Conservation (phyloP, 2,329 filamentous ascomycete genomes). For the Samsoniella hepiali region DNA sequence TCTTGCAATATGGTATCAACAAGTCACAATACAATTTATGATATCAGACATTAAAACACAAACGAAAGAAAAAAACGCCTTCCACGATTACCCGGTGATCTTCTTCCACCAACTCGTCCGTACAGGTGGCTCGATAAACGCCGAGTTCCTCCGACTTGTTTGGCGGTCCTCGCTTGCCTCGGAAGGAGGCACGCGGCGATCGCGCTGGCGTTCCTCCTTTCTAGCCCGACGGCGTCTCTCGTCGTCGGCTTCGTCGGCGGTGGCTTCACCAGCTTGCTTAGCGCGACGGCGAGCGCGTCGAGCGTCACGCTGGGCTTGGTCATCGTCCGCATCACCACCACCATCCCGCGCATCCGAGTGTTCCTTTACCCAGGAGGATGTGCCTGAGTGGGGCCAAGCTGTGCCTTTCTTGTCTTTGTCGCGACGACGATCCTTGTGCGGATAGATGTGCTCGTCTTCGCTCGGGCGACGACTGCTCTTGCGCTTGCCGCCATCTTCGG, state of each 20-base stretch:
- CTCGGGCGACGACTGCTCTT: constrained; percentile 39
- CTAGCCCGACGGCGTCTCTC: constrained; percentile 42
- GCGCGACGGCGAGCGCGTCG: constrained; percentile 45
- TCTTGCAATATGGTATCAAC: not conserved
- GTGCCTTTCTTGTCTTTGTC: constrained; percentile 36
- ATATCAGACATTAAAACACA: constrained; percentile 7
- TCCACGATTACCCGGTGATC: constrained; percentile 17
- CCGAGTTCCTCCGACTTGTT: constrained; percentile 12
- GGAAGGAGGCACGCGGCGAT: constrained; percentile 20
- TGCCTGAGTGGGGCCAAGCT: constrained; percentile 61
- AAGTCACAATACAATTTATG: constrained; percentile 15
- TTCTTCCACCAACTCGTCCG: constrained; percentile 20
- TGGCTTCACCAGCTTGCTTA: constrained; percentile 37
- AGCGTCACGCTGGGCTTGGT: constrained; percentile 48
- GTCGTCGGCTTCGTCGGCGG: constrained; percentile 43
- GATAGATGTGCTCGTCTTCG: constrained; percentile 45
- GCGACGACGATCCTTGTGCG: constrained; percentile 38
- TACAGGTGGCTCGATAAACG: constrained; percentile 9
- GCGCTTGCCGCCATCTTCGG: constrained; percentile 35
- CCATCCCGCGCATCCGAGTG: constrained; percentile 56
- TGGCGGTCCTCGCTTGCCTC: constrained; percentile 16
- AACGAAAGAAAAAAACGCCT: not conserved
- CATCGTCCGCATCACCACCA: constrained; percentile 41
- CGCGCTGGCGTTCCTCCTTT: constrained; percentile 41
- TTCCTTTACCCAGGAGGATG: constrained; percentile 64